Evolutionary conservation across 2,329 filamentous ascomycete species (phyloP).

Genomic region (Exophiala aquamarina): DNA sequence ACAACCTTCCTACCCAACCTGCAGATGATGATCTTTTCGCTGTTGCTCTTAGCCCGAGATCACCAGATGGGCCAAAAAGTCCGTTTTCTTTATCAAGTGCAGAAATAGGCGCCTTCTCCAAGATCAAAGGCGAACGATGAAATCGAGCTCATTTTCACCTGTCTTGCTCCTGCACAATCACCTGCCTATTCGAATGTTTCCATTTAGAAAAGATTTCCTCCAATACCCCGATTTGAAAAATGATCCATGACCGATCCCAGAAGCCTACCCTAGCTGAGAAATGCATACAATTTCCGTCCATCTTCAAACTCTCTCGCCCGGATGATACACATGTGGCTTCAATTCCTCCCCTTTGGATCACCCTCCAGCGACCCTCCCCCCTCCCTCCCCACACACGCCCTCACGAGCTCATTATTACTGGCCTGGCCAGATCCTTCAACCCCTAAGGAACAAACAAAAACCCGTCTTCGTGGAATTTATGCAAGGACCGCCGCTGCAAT

Average conservation of each 20-base stretch:
- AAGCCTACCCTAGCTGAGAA: slow-evolving; percentile 11
- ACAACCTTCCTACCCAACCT: slow-evolving; percentile 31
- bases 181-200: no score
- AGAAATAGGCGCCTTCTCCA: slow-evolving; percentile 34
- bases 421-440: not conserved
- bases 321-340: slow-evolving; percentile 8
- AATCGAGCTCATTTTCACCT: not conserved
- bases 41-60: slow-evolving; percentile 79
- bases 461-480: not conserved
- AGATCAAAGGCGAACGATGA: slow-evolving; percentile 25
- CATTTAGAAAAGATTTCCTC: not conserved
- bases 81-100: slow-evolving; percentile 67
- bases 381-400: no score
- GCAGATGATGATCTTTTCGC: slow-evolving; percentile 75
- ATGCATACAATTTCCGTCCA: slow-evolving; percentile 7
- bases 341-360: not conserved
- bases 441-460: not conserved
- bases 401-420: no score
- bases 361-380: not conserved
- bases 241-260: slow-evolving; percentile 11
- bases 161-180: no score
- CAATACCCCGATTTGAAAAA: slow-evolving; percentile 1
- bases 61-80: slow-evolving; percentile 80
- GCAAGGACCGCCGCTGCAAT: slow-evolving; percentile 15
- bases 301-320: not conserved